Evolutionary conservation across 192 early-diverging fungal genomes (phyloP), one percentile per base, ranked within the genome.

Genomic region (Umbelopsis isabellina): DNA sequence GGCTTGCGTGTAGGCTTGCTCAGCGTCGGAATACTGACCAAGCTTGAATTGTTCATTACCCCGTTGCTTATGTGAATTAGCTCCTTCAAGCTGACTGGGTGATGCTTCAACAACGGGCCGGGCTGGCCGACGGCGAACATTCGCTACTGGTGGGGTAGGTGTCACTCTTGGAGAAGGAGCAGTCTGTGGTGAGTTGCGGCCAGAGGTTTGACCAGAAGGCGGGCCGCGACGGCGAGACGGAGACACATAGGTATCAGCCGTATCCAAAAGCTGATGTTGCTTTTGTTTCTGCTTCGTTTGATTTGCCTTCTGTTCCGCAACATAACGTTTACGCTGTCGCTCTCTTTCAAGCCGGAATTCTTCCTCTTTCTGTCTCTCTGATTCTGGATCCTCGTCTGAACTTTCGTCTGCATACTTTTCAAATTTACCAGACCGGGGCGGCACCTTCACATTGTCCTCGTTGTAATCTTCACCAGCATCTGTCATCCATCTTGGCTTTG

Each of bases 31-130:
- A 76, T 89, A 96, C 79, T 97, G 91, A 3, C 97, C 97, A 35
- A 91, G 82, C 73, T 95, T 96, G 81, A 96, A 99, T 18, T 80
- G 64, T 12, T 90, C 90, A 71, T 96, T 97, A 66, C 95, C 96
- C 16, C 69, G 72, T 18, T 84, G 79, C 67, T 92, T 89, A 70
- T 79, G 68, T 3, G 51, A 49, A 53, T 82, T 79, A 1, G 79
- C 80, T 27, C 61, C 74, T 41, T 55, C 27, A 21, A 88, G n/a
- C 15, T 80, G 79, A 27, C 79, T 76, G 30, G 75, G 33, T 1
- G 75, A 64, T 9, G 83, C 87, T 71, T 73, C 77, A 52, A 80
- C 83, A 58, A 78, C 67, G 4, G 67, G 75, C 47, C 75, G 77
- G 33, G 74, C 77, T 37, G 74, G 74, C 27, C 70, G 70, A 37